Evolutionary conservation across 2,329 filamentous ascomycete species (phyloP).

Genomic region (Aureobasidium sp.): DNA sequence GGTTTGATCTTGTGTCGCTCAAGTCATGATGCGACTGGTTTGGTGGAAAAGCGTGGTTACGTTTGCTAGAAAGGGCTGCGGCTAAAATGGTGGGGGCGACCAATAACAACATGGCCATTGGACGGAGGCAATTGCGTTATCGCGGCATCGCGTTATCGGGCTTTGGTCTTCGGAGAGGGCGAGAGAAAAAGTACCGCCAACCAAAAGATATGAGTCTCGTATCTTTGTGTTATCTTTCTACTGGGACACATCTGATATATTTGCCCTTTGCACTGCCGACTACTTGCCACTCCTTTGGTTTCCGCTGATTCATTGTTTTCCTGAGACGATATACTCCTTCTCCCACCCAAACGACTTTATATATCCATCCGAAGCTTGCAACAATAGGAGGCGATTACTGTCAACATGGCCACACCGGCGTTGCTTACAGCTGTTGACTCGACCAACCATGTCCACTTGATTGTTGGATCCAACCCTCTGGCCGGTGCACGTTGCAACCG

Average conservation of each 20-base stretch:
- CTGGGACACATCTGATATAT: background rate
- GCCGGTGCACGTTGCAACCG: constrained; percentile 76
- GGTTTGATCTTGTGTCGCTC: background rate
- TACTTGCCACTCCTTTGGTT: constrained; percentile 8
- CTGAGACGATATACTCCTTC: background rate
- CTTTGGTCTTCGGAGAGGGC: background rate
- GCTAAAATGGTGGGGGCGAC: background rate
- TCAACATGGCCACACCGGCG: constrained; percentile 31
- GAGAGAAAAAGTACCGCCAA: constrained; percentile 1
- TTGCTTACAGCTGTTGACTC: constrained; percentile 67
- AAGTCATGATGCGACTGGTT: background rate
- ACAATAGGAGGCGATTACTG: constrained; percentile 3
- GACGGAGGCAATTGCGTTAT: constrained; percentile 10
- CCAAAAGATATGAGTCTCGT: background rate
- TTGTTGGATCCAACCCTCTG: constrained; percentile 78
- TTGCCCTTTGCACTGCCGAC: background rate
- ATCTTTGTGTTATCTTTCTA: background rate
- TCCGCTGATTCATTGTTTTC: background rate
- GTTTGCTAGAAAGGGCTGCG: background rate
- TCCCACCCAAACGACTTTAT: background rate
- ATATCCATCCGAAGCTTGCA: constrained; percentile 6
- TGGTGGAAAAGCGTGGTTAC: background rate
- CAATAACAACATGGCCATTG: background rate
- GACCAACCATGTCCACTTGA: constrained; percentile 64
- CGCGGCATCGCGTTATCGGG: constrained; percentile 7